Conservation (phyloP, 768 basidiomycete species). For the Lentinula aciculospora region DNA sequence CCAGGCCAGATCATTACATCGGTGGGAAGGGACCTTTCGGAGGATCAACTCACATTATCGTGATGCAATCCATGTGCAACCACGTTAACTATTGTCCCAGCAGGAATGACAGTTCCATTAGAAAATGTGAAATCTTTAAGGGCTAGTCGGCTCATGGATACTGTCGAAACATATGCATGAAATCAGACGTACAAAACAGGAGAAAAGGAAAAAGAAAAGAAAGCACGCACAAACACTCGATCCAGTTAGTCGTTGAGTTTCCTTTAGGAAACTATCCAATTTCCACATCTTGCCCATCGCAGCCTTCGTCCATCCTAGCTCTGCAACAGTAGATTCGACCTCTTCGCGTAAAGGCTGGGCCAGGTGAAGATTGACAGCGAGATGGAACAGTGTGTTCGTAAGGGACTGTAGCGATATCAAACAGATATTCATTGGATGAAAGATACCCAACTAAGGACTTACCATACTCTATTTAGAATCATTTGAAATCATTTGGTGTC, state of each 20-base stretch:
- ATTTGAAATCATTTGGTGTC: too few relatives aligned
- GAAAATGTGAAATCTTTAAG: slow-evolving; percentile 12
- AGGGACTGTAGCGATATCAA: slow-evolving; percentile 12
- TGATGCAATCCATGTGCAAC: slow-evolving; percentile 9
- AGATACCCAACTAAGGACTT: not conserved
- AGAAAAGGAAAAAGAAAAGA: not conserved
- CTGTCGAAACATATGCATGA: slow-evolving; percentile 10
- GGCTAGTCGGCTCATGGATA: slow-evolving; percentile 9
- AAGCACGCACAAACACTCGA: slow-evolving; percentile 19
- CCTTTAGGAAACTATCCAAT: slow-evolving; percentile 42
- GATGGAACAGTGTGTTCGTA: slow-evolving; percentile 22
- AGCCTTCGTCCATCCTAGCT: slow-evolving; percentile 36
- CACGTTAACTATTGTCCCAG: slow-evolving; percentile 6
- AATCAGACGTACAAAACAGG: not conserved
- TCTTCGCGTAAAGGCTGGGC: slow-evolving; percentile 26
- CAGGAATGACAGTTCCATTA: slow-evolving; percentile 12
- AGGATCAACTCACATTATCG: slow-evolving; percentile 8
- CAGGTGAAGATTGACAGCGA: slow-evolving; percentile 24
- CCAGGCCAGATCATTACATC: not conserved
- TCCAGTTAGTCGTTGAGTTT: slow-evolving; percentile 27
- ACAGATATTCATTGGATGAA: not conserved
- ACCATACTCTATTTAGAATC: slow-evolving; percentile 3
- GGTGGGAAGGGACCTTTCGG: too few relatives aligned
- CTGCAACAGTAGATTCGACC: slow-evolving; percentile 19
- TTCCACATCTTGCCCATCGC: slow-evolving; percentile 31